Conservation (phyloP, 768 basidiomycete species). For the Erythrobasidium yunnanense region DNA sequence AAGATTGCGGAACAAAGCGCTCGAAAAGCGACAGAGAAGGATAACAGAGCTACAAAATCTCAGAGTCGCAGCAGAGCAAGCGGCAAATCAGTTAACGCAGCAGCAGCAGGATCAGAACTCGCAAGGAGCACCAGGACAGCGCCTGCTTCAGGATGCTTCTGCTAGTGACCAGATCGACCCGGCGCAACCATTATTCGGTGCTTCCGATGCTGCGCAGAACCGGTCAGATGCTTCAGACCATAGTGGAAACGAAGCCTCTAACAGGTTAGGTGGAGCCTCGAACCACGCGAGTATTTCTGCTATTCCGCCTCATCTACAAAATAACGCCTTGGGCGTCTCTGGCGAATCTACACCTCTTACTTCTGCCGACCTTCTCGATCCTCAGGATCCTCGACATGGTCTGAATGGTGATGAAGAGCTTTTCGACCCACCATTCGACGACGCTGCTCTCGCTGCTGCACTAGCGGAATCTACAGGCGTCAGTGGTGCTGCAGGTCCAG, state of each 20-base stretch:
- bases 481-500: background rate
- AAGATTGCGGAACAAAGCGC: slow-evolving; percentile 34
- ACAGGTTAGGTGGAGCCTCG: too few relatives aligned
- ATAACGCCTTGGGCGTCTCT: too few relatives aligned
- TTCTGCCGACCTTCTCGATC: background rate
- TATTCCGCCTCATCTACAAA: too few relatives aligned
- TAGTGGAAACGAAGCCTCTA: too few relatives aligned
- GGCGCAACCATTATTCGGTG: background rate
- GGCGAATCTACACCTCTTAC: too few relatives aligned
- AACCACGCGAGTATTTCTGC: too few relatives aligned
- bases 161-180: background rate
- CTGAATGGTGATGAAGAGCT: background rate
- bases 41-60: slow-evolving; percentile 5
- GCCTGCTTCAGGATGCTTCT: background rate
- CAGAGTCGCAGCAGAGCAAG: background rate
- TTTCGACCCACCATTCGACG: slow-evolving; percentile 9
- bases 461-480: background rate
- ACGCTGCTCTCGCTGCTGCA: background rate
- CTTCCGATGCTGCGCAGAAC: background rate
- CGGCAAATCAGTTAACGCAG: background rate
- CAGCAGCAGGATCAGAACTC: background rate
- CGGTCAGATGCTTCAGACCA: too few relatives aligned
- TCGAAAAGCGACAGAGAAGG: slow-evolving; percentile 35
- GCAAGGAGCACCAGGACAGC: background rate
- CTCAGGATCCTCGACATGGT: background rate